These are phyloP conservation scores for Fusarium ambrosium DNA, from an alignment of 2,329 filamentous ascomycete genomes.

Conservation along the genomic window DNA sequence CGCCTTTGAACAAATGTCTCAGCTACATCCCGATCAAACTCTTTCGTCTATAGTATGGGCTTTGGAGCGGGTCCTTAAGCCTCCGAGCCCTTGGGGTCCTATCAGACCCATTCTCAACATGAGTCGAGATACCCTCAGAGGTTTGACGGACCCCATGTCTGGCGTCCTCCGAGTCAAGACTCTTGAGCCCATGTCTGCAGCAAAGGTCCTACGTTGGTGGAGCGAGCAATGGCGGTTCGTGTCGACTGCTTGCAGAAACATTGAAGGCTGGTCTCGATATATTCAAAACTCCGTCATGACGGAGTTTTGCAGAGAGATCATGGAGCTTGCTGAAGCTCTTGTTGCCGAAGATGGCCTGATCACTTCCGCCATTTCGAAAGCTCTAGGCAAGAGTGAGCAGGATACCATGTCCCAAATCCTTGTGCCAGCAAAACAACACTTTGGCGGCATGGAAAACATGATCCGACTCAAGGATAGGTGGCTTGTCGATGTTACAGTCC, in stretches of 20 bases:
- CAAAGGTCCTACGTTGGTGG: constrained; percentile 84
- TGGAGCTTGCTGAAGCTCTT: constrained; percentile 90
- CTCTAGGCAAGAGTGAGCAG: constrained; percentile 52
- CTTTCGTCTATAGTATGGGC: constrained; percentile 60
- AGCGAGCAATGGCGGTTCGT: constrained; percentile 84
- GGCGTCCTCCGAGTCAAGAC: constrained; percentile 68
- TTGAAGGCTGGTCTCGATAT: constrained; percentile 84
- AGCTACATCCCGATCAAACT: constrained; percentile 57
- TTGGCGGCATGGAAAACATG: constrained; percentile 86
- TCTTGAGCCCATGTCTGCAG: constrained; percentile 72
- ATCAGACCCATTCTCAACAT: constrained; percentile 70
- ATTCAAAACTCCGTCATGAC: constrained; percentile 86
- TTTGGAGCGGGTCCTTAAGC: constrained; percentile 52
- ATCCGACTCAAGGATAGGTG: constrained; percentile 90
- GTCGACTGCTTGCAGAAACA: constrained; percentile 83
- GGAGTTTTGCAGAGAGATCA: constrained; percentile 93
- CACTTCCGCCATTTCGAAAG: constrained; percentile 72
- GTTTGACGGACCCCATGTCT: constrained; percentile 67
- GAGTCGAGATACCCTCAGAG: constrained; percentile 68
- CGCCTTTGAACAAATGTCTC: constrained; percentile 56
- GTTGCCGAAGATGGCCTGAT: constrained; percentile 90
- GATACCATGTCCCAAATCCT: constrained; percentile 58
- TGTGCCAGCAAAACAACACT: constrained; percentile 56
- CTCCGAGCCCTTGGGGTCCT: constrained; percentile 66
- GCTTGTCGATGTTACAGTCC: constrained; percentile 84